Conservation (phyloP, 2,329 filamentous ascomycete species). For the Emmonsia crescens region DNA sequence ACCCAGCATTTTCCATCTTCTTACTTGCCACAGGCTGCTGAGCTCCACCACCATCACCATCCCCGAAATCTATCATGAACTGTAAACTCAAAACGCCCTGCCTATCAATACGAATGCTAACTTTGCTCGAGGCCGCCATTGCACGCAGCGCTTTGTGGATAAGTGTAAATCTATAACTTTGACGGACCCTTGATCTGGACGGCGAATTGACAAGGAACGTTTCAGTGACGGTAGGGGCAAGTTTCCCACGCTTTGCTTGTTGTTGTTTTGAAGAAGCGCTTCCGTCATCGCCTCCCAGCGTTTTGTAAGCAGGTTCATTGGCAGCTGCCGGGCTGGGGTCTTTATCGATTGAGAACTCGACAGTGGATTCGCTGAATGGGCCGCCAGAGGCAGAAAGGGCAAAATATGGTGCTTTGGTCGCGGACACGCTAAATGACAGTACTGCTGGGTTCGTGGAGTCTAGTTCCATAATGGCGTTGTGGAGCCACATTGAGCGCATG, state of each 20-base stretch:
- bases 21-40: slow-evolving; percentile 14
- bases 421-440: slow-evolving; percentile 57
- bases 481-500: slow-evolving; percentile 54
- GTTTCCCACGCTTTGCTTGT: slow-evolving; percentile 23
- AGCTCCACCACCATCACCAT: slow-evolving; percentile 29
- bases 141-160: slow-evolving; percentile 77
- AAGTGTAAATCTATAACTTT: slow-evolving; percentile 78
- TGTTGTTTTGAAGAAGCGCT: slow-evolving; percentile 20
- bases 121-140: slow-evolving; percentile 89
- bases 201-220: slow-evolving; percentile 46
- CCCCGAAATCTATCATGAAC: slow-evolving; percentile 86
- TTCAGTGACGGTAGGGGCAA: slow-evolving; percentile 37
- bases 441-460: slow-evolving; percentile 58
- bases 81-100: slow-evolving; percentile 90
- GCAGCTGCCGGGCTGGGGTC: slow-evolving; percentile 18
- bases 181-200: slow-evolving; percentile 53
- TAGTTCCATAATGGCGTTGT: slow-evolving; percentile 43
- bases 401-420: slow-evolving; percentile 54
- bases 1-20: slow-evolving; percentile 27
- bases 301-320: slow-evolving; percentile 22
- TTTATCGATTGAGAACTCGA: slow-evolving; percentile 47
- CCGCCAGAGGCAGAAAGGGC: slow-evolving; percentile 56
- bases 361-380: slow-evolving; percentile 48
- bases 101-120: slow-evolving; percentile 75
- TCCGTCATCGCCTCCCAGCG: slow-evolving; percentile 26